Evolutionary conservation across 495 filamentous ascomycete species (phyloP).

Genomic region (Beverwykella pulmonaria): DNA sequence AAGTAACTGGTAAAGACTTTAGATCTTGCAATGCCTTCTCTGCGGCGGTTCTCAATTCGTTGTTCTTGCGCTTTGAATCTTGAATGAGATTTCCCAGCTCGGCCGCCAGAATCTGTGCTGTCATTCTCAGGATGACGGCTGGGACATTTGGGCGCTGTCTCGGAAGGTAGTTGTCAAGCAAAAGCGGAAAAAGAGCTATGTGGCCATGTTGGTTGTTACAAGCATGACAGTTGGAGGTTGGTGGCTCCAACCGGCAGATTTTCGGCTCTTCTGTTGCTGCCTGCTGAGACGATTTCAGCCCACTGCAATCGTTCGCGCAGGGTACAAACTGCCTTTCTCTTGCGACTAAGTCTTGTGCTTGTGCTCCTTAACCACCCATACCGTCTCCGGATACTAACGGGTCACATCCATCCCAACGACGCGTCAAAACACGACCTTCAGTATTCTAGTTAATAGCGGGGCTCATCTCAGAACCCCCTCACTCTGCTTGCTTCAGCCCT

Average conservation of each 20-base stretch:
- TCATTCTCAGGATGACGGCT: conserved; percentile 73
- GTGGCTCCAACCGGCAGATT: background rate
- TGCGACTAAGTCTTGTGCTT: background rate
- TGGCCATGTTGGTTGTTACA: conserved; percentile 15
- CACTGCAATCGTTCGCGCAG: background rate
- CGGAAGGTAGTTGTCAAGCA: background rate
- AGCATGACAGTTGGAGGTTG: background rate
- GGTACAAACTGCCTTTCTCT: background rate
- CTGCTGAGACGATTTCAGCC: background rate
- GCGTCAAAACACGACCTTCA: background rate
- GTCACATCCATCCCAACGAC: background rate
- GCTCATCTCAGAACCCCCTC: conserved; percentile 1
- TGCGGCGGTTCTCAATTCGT: conserved; percentile 85
- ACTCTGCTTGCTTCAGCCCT: background rate
- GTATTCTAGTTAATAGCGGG: conserved; percentile 15
- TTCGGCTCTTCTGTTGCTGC: background rate
- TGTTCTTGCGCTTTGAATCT: conserved; percentile 91
- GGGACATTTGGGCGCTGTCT: conserved; percentile 21
- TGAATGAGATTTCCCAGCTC: conserved; percentile 93
- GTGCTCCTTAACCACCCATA: too few relatives aligned
- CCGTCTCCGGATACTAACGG: background rate
- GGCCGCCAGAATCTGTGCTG: conserved; percentile 82
- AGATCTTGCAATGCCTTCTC: conserved; percentile 92
- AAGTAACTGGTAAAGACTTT: conserved; percentile 73
- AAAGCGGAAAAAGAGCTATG: background rate